Evolutionary conservation across 306 rosid species (phyloP).

Genomic region (Delonix regia): DNA sequence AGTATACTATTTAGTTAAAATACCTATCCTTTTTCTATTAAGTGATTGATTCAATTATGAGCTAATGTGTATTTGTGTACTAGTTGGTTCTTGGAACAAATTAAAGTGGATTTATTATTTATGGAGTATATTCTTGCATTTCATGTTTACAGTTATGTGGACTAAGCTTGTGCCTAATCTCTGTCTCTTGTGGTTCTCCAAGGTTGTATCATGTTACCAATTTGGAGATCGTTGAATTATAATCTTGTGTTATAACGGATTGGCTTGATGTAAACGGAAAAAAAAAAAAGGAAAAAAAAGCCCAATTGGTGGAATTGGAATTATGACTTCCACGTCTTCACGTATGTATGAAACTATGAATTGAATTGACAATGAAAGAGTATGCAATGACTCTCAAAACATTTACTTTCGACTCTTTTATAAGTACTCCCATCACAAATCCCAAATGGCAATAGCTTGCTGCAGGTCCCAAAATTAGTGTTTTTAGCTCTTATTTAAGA

Average conservation of each 20-base stretch:
- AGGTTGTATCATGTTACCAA: not conserved
- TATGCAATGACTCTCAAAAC: constrained; percentile 15
- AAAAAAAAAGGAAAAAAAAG: no score
- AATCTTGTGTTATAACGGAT: constrained; percentile 5
- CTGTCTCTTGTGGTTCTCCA: constrained; percentile 4
- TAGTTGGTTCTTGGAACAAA: constrained; percentile 8
- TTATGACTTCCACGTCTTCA: not conserved
- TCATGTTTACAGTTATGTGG: constrained; percentile 6
- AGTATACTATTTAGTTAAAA: constrained; percentile 8
- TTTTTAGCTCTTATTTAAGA: not conserved
- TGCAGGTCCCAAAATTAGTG: not conserved
- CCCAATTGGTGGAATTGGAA: not conserved
- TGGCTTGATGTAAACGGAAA: no score
- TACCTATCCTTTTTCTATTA: not conserved
- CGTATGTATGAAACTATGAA: not conserved
- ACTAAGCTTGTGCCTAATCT: constrained; percentile 1
- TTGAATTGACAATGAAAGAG: constrained; percentile 3
- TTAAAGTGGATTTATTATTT: not conserved
- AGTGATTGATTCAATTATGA: constrained; percentile 30
- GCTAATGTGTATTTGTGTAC: not conserved
- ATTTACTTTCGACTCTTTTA: constrained; percentile 6
- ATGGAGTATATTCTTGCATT: not conserved
- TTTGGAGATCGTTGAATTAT: not conserved
- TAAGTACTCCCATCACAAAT: constrained; percentile 10
- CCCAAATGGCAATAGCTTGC: constrained; percentile 14